These are phyloP conservation scores for Begonia fuchsioides DNA, from an alignment of 306 rosid species.

Conservation along the genomic window DNA sequence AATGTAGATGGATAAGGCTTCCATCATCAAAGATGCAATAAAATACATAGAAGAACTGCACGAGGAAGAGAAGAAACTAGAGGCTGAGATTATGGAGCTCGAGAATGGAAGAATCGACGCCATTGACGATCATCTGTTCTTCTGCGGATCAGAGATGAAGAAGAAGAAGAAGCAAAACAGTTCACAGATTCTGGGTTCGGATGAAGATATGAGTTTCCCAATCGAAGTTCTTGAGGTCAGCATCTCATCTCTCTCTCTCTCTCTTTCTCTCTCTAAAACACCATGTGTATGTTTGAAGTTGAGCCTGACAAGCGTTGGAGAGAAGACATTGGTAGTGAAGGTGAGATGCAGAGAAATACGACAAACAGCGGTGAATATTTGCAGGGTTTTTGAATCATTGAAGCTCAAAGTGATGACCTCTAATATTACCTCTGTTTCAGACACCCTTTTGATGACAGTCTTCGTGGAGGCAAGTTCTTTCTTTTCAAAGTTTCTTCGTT, in stretches of 20 bases:
- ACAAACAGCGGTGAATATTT: conserved; percentile 66
- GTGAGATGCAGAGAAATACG: conserved; percentile 60
- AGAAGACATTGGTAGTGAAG: conserved; percentile 58
- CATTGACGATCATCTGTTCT: background rate
- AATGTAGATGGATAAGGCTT: conserved; percentile 89
- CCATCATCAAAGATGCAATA: conserved; percentile 83
- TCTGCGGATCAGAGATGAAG: conserved; percentile 34
- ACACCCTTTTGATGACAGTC: conserved; percentile 59
- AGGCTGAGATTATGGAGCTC: conserved; percentile 64
- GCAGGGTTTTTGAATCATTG: conserved; percentile 76
- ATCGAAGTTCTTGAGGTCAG: conserved; percentile 66
- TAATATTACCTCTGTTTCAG: conserved; percentile 54
- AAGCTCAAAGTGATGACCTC: conserved; percentile 71
- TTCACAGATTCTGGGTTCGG: conserved; percentile 2
- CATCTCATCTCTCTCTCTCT: background rate
- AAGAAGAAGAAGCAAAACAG: conserved; percentile 68
- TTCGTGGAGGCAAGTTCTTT: conserved; percentile 55
- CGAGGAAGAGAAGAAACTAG: conserved; percentile 48
- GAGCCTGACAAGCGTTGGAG: conserved; percentile 59
- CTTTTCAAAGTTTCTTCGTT: background rate
- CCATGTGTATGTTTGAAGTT: conserved; percentile 28
- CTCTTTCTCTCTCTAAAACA: background rate
- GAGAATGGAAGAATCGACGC: conserved; percentile 30
- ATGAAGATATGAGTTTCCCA: conserved; percentile 13
- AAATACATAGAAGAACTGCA: conserved; percentile 67